These are phyloP conservation scores for Helicocarpus griseus DNA, from an alignment of 2,329 filamentous ascomycete genomes.

Conservation along the genomic window DNA sequence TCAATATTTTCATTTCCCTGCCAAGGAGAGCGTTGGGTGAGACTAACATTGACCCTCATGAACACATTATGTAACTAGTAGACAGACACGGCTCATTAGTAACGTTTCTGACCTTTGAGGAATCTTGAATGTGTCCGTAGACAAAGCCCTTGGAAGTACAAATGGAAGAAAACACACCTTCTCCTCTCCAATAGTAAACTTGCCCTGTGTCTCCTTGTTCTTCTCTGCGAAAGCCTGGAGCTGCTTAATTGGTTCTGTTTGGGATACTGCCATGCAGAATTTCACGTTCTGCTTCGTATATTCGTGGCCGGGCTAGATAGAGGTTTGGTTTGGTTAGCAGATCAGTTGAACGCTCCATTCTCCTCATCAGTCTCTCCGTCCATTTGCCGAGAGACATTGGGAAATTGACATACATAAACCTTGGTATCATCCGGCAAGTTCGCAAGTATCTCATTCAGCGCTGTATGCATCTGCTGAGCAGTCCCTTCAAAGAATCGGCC, in stretches of 20 bases:
- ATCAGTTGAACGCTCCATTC: not conserved
- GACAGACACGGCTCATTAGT: slow-evolving; percentile 5
- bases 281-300: slow-evolving; percentile 97
- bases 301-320: slow-evolving; percentile 75
- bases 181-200: slow-evolving; percentile 94
- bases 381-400: not conserved
- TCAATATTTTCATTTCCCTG: not conserved
- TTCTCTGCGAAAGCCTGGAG: slow-evolving; percentile 65
- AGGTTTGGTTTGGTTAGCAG: not conserved
- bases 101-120: no score
- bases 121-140: no score
- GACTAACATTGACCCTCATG: slow-evolving; percentile 70
- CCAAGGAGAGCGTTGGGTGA: not conserved
- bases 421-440: slow-evolving; percentile 79
- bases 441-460: slow-evolving; percentile 76
- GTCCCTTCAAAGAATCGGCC: slow-evolving; percentile 93
- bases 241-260: slow-evolving; percentile 65
- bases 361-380: not conserved
- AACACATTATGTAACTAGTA: slow-evolving; percentile 83
- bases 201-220: slow-evolving; percentile 83
- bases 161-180: slow-evolving; percentile 50
- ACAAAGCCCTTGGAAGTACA: not conserved
- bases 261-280: slow-evolving; percentile 68
- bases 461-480: slow-evolving; percentile 82
- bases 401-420: slow-evolving; percentile 59